Conservation (phyloP, 352 stramenopile species). For the Thalassiosira sp. region DNA sequence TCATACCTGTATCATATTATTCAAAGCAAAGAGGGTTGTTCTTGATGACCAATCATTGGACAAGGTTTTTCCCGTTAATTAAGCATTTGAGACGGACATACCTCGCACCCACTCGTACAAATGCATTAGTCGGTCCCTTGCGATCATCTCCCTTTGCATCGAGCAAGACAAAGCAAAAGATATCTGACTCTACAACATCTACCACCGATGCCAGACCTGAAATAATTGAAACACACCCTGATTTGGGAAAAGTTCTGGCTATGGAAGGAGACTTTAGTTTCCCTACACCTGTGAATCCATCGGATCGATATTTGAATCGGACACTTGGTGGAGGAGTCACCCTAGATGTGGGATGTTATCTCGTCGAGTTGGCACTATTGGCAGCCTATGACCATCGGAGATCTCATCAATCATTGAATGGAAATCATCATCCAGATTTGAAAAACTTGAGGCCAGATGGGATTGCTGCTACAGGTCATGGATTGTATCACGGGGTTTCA, state of each 20-base stretch:
- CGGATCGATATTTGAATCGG: slow-evolving; percentile 39
- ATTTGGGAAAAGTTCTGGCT: slow-evolving; percentile 36
- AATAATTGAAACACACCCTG: neutral
- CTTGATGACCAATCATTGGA: slow-evolving; percentile 57
- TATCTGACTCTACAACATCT: neutral
- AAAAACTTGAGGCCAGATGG: slow-evolving; percentile 18
- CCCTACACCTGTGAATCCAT: slow-evolving; percentile 19
- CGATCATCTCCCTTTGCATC: too few relatives aligned
- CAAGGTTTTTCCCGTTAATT: slow-evolving; percentile 49
- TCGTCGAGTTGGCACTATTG: slow-evolving; percentile 42
- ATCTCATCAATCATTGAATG: slow-evolving; percentile 9
- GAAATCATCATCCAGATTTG: too few relatives aligned
- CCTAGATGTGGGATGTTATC: slow-evolving; percentile 46
- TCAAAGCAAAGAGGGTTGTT: slow-evolving; percentile 37
- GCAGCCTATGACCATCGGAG: slow-evolving; percentile 32
- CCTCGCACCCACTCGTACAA: slow-evolving; percentile 12
- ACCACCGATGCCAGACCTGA: neutral
- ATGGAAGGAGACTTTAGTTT: slow-evolving; percentile 51
- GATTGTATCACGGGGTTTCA: slow-evolving; percentile 28
- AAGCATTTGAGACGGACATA: slow-evolving; percentile 39
- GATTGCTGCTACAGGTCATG: slow-evolving; percentile 28
- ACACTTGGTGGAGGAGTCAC: slow-evolving; percentile 40
- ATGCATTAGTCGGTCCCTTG: too few relatives aligned
- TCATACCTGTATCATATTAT: neutral
- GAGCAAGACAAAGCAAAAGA: neutral